Base-by-base conservation (phyloP, 768 basidiomycete genomes). In the Tricholoma sp. region DNA sequence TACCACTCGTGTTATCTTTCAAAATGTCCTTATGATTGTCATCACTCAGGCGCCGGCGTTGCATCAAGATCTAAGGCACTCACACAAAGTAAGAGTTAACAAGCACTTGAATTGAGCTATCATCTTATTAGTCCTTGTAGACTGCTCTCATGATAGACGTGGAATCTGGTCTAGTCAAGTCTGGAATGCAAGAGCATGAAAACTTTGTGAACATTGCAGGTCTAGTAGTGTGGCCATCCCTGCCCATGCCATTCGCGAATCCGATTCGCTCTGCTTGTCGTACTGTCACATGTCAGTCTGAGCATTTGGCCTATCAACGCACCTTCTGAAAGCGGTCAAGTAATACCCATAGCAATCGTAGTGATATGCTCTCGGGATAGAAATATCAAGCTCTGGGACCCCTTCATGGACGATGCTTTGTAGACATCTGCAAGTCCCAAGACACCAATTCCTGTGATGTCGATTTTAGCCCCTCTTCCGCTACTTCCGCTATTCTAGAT, bases 311-410 rank as follows among this genome's bases (percentile, higher is more conserved):
- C 55, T 29, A 15, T 37, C 31, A 52, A 36, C 2, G 55, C 50
- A 24, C 34, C 28, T 42, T 59, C 53, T n/a, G 24, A 58, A 8
- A 53, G 37, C 41, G 37, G 20, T 29, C 56, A 59, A 48, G 45
- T 36, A 6, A 42, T 52, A 15, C 57, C 54, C 58, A 54, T 74
- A 63, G 53, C 80, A 10, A 88, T 80, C 60, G 76, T 81, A 6
- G 82, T 80, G n/a, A 88, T 86, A 0, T 85, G 84, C 0, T 84
- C 86, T 15, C 73, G 89, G 63, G 89, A 91, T 70, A 89, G 87
- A 74, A 79, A 77, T 4, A 84, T 91, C 69, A 84, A 82, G 63
- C 68, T 91, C 6, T 91, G 89, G 89, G 89, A 91, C 74, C 80
- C 0, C 70, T 78, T 42, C 80, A 77, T 15, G 88, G 89, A 1